phyloP scores from a whole-genome alignment of 352 stramenopile species.

The Elongisporangium undulatum region DNA sequence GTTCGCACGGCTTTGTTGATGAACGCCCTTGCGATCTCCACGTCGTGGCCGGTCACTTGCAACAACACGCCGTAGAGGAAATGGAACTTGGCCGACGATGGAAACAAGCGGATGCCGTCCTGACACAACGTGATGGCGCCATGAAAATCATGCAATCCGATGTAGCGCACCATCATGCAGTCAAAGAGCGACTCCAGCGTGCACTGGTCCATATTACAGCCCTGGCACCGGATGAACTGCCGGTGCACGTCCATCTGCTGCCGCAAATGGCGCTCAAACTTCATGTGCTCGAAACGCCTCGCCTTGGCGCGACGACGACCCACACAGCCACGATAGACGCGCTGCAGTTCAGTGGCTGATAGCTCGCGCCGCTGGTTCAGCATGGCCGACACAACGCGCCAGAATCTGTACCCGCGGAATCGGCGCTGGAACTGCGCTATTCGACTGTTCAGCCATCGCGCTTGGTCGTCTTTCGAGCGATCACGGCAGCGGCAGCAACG shows the following conservation, averaged over 20 bases:
- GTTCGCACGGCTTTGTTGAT: conserved; percentile 17
- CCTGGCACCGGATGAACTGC: conserved; percentile 15
- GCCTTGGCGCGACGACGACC: conserved; percentile 17
- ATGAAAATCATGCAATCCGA: conserved; percentile 42
- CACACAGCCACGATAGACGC: conserved; percentile 30
- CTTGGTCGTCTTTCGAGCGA: conserved; percentile 13
- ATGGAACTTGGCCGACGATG: conserved; percentile 26
- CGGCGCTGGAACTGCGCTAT: conserved; percentile 38
- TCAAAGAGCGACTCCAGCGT: conserved; percentile 35
- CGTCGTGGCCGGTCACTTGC: conserved; percentile 38
- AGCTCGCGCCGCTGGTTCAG: conserved; percentile 23
- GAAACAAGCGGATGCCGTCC: conserved; percentile 32
- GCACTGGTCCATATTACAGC: conserved; percentile 22
- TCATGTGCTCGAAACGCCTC: conserved; percentile 36
- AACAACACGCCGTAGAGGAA: conserved; percentile 40
- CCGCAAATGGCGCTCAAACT: conserved; percentile 22
- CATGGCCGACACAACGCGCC: conserved; percentile 31
- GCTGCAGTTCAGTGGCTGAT: conserved; percentile 28
- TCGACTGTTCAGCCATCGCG: conserved; percentile 20
- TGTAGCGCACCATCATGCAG: conserved; percentile 46
- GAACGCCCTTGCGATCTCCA: conserved; percentile 27
- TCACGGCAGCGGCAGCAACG: conserved; percentile 27
- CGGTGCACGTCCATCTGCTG: conserved; percentile 16
- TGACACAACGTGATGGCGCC: conserved; percentile 28
- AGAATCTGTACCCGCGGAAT: conserved; percentile 36